Base-by-base conservation (phyloP, 2,329 filamentous ascomycete species). In the Colletotrichum nymphaeae region DNA sequence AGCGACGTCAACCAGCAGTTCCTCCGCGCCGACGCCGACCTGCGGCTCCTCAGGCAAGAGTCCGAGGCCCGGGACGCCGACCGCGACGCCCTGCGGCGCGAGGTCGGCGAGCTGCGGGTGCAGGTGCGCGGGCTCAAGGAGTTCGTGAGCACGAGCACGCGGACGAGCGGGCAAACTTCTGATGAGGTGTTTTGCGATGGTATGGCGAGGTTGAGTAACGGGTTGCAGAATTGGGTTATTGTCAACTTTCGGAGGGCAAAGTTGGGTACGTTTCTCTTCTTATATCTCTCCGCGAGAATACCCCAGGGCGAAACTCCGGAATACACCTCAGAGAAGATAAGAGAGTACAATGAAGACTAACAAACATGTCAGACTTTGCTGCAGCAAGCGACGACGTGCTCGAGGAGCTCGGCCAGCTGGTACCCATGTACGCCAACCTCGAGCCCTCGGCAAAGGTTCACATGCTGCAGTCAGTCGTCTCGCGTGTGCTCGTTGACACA, bases 221-320 rank as follows among this genome's bases (percentile, higher is more conserved):
- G 92, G 28, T 82, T 94, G 76, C 92, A 94, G 82, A 94, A 94
- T 77, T 95, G 93, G 93, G 89, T 92, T 4, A 91, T 94, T 76
- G 88, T 89, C 30, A 89, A 93, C 79, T 94, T 93, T 76, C 87
- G 93, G 64, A 89, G 88, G 74, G 86, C 88, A 14, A 93, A 88
- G 82, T 81, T 93, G 59, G 84, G 87, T 88, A 79, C 76, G 85
- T 80, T 57, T n/a, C 16, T n/a, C 64, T 1, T 19, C 12, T 19
- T 9, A 56, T 37, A 5, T 22, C 22, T 30, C 14, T 19, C 12
- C 30, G n/a, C 24, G 24, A 8, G 14, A 42, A 42, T 19, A 14
- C 9, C n/a, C n/a, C 9, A 3, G 19, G 42, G n/a, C 19, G 11
- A 49, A 35, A 12, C 2, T 19, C n/a, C 11, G 46, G 14, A 5